Evolutionary conservation across 176 grass and related monocot species (phyloP).

Genomic region (Urochloa ruziziensis): DNA sequence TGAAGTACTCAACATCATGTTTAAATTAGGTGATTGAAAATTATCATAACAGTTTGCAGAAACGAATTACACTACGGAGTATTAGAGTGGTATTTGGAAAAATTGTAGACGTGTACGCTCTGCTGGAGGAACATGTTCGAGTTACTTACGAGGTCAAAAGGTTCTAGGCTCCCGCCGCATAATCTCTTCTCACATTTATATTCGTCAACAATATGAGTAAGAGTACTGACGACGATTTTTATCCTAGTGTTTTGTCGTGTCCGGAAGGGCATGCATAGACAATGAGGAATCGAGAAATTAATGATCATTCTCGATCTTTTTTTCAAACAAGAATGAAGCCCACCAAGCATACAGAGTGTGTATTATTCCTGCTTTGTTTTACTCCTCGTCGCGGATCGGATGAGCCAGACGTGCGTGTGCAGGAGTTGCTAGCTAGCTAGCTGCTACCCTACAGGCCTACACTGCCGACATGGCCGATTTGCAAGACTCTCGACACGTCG

Average conservation of each 20-base stretch:
- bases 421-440: neutral
- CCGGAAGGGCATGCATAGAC: too few relatives aligned
- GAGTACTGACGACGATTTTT: neutral
- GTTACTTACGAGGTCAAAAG: neutral
- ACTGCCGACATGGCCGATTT: conserved; percentile 19
- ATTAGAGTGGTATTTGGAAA: neutral
- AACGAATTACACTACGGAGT: too few relatives aligned
- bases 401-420: neutral
- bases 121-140: too few relatives aligned
- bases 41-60: neutral
- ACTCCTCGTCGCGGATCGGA: neutral
- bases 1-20: too few relatives aligned
- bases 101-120: too few relatives aligned
- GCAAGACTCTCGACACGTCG: neutral
- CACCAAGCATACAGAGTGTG: neutral
- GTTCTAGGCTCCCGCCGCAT: neutral
- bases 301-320: neutral
- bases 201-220: too few relatives aligned
- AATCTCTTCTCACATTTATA: too few relatives aligned
- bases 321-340: neutral
- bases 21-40: neutral
- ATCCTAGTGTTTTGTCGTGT: neutral
- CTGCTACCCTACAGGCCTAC: neutral
- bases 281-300: too few relatives aligned
- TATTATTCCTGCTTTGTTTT: neutral